Evolutionary conservation across 2,329 filamentous ascomycete species (phyloP).

Genomic region (Coniochaeta sp.): DNA sequence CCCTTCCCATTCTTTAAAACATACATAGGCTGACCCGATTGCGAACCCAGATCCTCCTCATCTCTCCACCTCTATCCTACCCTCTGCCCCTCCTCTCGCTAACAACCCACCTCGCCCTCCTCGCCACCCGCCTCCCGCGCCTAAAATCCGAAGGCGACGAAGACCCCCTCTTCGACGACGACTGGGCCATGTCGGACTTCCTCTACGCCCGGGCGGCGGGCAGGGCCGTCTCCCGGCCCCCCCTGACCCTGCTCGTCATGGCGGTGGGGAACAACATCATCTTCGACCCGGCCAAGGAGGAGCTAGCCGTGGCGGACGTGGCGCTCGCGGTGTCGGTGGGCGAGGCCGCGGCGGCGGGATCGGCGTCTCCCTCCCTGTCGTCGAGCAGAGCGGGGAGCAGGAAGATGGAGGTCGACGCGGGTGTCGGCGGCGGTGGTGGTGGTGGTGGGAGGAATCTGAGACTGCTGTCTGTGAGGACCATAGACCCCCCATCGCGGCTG

Average conservation of each 20-base stretch:
- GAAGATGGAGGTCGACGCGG: constrained; percentile 32
- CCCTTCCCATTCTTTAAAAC: not conserved
- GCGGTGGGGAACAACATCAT: constrained; percentile 81
- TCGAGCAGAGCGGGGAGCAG: constrained; percentile 6
- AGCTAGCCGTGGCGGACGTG: constrained; percentile 86
- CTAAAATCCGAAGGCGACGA: constrained; percentile 88
- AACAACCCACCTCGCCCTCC: constrained; percentile 86
- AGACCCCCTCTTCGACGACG: constrained; percentile 95
- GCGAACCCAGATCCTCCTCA: constrained; percentile 87
- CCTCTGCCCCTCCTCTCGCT: constrained; percentile 87
- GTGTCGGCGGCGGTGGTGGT: constrained; percentile 10
- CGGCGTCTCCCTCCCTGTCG: not conserved
- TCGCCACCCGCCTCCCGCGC: constrained; percentile 75
- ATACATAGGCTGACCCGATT: too few species aligned
- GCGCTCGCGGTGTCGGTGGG: constrained; percentile 79
- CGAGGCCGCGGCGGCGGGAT: constrained; percentile 25
- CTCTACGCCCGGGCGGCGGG: constrained; percentile 56
- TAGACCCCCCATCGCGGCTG: constrained; percentile 66
- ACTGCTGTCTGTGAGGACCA: constrained; percentile 61
- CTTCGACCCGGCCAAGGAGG: constrained; percentile 86
- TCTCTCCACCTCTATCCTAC: constrained; percentile 89
- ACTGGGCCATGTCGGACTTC: constrained; percentile 79
- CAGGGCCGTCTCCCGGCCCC: constrained; percentile 49
- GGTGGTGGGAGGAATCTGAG: constrained; percentile 35
- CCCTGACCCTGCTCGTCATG: constrained; percentile 85